These are phyloP conservation scores for Thielaviopsis populi DNA, from an alignment of 2,329 filamentous ascomycete species.

Conservation along the genomic window DNA sequence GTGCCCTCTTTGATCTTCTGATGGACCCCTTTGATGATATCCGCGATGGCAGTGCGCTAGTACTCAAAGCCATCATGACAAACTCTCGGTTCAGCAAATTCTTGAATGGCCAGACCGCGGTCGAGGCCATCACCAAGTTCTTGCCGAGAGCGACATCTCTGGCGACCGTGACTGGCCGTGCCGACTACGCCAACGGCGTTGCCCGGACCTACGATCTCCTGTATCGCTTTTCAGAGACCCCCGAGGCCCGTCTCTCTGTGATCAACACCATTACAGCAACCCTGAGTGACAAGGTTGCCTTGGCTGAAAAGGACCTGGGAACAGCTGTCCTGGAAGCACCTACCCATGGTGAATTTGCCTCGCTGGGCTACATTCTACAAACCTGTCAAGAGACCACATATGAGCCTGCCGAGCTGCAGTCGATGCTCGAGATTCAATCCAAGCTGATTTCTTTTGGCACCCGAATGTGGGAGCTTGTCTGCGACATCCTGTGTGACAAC, in stretches of 20 bases:
- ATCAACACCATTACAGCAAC: constrained; percentile 42
- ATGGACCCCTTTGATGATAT: constrained; percentile 92
- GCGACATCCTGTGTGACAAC: constrained; percentile 72
- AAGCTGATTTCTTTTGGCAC: constrained; percentile 38
- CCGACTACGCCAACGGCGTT: constrained; percentile 84
- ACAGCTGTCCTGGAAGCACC: constrained; percentile 51
- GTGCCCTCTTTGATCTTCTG: constrained; percentile 60
- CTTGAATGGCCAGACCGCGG: constrained; percentile 8
- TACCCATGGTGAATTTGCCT: constrained; percentile 55
- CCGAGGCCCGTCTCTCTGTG: constrained; percentile 33
- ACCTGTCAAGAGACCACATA: constrained; percentile 17
- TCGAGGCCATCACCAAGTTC: constrained; percentile 31
- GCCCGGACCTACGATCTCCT: constrained; percentile 61
- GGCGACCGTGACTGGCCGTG: constrained; percentile 59
- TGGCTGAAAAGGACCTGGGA: constrained; percentile 50
- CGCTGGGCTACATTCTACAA: constrained; percentile 31
- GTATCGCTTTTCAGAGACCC: constrained; percentile 38
- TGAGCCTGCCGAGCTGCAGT: constrained; percentile 9
- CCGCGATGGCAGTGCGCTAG: constrained; percentile 39
- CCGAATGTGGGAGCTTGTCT: constrained; percentile 63
- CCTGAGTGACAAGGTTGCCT: constrained; percentile 48
- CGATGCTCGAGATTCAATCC: constrained; percentile 14
- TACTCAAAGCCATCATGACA: constrained; percentile 36
- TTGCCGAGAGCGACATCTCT: constrained; percentile 38
- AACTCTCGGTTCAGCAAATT: constrained; percentile 23